These are phyloP conservation scores for Brasilioporus rufonigricans DNA, from an alignment of 768 basidiomycete genomes.

Conservation along the genomic window DNA sequence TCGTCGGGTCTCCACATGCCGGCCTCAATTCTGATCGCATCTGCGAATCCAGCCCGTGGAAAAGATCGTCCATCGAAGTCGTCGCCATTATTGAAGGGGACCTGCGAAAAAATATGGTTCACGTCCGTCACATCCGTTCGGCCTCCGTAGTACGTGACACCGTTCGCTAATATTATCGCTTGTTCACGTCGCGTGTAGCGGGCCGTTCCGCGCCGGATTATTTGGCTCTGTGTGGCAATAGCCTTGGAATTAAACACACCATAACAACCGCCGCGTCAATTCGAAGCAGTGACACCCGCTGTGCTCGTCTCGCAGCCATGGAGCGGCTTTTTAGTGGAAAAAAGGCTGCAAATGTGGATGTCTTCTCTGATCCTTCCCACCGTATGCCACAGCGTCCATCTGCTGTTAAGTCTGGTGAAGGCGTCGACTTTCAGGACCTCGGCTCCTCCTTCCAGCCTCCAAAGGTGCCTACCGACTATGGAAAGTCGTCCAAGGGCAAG, in stretches of 20 bases:
- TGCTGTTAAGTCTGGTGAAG: constrained; percentile 25
- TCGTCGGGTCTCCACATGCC: constrained; percentile 1
- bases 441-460: constrained; percentile 17
- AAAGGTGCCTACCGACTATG: constrained; percentile 1
- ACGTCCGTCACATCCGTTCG: not conserved
- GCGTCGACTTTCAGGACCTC: constrained; percentile 25
- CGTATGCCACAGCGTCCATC: constrained; percentile 27
- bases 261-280: constrained; percentile 29
- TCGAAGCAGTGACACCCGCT: not conserved
- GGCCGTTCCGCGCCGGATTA: constrained; percentile 2
- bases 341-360: not conserved
- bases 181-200: not conserved
- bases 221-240: constrained; percentile 22
- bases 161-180: too few relatives aligned
- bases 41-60: constrained; percentile 10
- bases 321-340: constrained; percentile 11
- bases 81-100: constrained; percentile 1
- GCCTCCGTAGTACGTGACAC: not conserved
- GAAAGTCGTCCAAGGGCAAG: constrained; percentile 9
- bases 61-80: constrained; percentile 12
- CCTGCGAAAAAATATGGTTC: not conserved
- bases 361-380: constrained; percentile 15
- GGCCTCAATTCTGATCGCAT: constrained; percentile 1
- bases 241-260: constrained; percentile 26
- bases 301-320: constrained; percentile 15